Evolutionary conservation across 164 flowering plant genomes (phyloP).

Genomic region (Magnolia changhungtana): DNA sequence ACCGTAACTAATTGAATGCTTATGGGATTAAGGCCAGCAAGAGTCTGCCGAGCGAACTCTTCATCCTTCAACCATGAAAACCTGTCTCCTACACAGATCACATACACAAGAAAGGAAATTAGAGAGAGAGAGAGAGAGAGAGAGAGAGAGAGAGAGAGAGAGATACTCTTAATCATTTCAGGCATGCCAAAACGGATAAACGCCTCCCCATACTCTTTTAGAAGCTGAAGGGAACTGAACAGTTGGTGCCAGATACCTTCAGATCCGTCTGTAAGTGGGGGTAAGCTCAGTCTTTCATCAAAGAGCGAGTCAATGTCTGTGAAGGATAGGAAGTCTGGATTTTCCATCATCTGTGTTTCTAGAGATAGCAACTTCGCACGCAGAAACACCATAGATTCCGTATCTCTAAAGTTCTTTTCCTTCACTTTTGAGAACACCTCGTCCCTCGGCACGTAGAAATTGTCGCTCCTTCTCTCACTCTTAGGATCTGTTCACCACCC

Average conservation of each 20-base stretch:
- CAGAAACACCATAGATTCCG: conserved; percentile 9
- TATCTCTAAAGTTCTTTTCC: conserved; percentile 12
- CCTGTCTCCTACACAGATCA: conserved; percentile 32
- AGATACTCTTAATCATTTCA: conserved; percentile 8
- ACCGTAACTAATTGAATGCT: conserved; percentile 44
- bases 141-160: not conserved
- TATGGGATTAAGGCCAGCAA: conserved; percentile 55
- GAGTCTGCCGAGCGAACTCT: conserved; percentile 44
- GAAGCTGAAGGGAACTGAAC: conserved; percentile 19
- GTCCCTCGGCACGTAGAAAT: conserved; percentile 40
- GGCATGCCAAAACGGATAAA: conserved; percentile 39
- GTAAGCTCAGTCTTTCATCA: conserved; percentile 31
- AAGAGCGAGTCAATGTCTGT: conserved; percentile 40
- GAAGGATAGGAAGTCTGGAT: conserved; percentile 31
- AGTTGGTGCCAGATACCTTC: conserved; percentile 7
- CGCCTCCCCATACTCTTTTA: conserved; percentile 3
- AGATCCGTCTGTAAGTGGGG: conserved; percentile 10
- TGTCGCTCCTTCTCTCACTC: conserved; percentile 21
- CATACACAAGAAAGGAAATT: not conserved
- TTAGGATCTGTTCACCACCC: conserved; percentile 23
- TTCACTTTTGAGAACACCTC: conserved; percentile 36
- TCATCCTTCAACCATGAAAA: conserved; percentile 49
- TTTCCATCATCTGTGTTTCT: conserved; percentile 5
- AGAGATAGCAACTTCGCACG: conserved; percentile 27
- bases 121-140: not conserved